phyloP scores from a whole-genome alignment of 2,329 filamentous ascomycete genomes.

The Nemania abortiva region DNA sequence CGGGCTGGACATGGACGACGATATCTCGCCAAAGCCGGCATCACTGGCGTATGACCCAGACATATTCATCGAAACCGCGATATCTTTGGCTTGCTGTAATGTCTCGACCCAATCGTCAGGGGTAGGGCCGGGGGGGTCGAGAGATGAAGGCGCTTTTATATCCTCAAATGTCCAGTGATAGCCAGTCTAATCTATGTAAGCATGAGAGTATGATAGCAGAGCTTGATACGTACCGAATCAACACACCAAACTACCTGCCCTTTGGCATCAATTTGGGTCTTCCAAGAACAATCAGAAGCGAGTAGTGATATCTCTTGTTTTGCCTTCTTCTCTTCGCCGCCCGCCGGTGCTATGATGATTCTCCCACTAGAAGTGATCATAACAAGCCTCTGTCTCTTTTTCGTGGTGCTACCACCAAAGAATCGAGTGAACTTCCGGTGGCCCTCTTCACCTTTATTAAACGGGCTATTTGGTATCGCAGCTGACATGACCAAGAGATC shows the following conservation, averaged over 20 bases:
- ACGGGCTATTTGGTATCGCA: conserved; percentile 79
- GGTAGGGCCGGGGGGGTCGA: conserved; percentile 71
- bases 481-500: conserved; percentile 88
- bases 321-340: conserved; percentile 94
- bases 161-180: conserved; percentile 96
- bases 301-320: conserved; percentile 93
- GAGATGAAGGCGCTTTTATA: conserved; percentile 73
- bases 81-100: conserved; percentile 85
- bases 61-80: conserved; percentile 80
- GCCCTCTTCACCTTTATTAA: conserved; percentile 76
- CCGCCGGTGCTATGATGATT: conserved; percentile 88
- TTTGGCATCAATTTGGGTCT: conserved; percentile 85
- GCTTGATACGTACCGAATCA: conserved; percentile 80
- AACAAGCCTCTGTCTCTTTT: conserved; percentile 92
- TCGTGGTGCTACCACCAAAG: conserved; percentile 89
- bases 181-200: conserved; percentile 71
- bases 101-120: conserved; percentile 94
- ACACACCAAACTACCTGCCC: conserved; percentile 90
- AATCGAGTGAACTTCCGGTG: conserved; percentile 94
- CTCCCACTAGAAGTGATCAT: conserved; percentile 94
- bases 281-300: conserved; percentile 80
- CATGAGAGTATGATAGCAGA: conserved; percentile 31
- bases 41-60: conserved; percentile 75
- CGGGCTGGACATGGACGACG: conserved; percentile 80
- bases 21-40: conserved; percentile 74